phyloP scores from a whole-genome alignment of 75 land plant genomes.

The Sequoia sempervirens region DNA sequence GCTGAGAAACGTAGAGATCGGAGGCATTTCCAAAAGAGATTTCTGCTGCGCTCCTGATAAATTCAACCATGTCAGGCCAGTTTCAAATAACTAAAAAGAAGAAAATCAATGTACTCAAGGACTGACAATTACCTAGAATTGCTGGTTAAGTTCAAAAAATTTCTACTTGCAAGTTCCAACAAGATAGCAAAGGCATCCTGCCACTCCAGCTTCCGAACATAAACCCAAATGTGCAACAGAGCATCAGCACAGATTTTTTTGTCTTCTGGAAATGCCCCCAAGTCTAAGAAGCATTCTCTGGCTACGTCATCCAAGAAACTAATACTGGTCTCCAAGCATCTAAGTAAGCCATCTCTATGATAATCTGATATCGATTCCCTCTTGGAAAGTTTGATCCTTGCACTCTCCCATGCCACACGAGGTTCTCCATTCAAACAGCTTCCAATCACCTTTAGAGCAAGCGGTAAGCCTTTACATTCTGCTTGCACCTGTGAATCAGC shows the following conservation, averaged over 20 bases:
- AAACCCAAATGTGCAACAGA: conserved; percentile 51
- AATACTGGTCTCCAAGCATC: conserved; percentile 41
- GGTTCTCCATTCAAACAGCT: conserved; percentile 38
- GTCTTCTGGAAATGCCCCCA: conserved; percentile 59
- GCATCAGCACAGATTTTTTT: conserved; percentile 48
- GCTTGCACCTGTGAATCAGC: conserved; percentile 22
- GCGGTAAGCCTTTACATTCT: conserved; percentile 60
- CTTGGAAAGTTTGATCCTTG: conserved; percentile 33
- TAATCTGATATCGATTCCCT: conserved; percentile 43
- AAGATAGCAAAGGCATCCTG: conserved; percentile 51
- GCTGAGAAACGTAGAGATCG: conserved; percentile 52
- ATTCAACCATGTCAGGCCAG: background rate
- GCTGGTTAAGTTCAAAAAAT: conserved; percentile 43
- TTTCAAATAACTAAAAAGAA: background rate
- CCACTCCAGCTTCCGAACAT: conserved; percentile 39
- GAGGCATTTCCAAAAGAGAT: conserved; percentile 26
- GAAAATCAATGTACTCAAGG: background rate
- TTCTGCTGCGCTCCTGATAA: background rate
- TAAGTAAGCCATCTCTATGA: conserved; percentile 41
- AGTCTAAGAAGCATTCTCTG: conserved; percentile 54
- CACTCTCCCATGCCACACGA: conserved; percentile 39
- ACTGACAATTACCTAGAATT: conserved; percentile 8
- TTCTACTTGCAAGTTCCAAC: conserved; percentile 44
- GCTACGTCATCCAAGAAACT: conserved; percentile 22
- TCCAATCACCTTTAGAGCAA: conserved; percentile 68